These are phyloP conservation scores for Metschnikowia dekortorum DNA, from an alignment of 805 yeast genomes.

Conservation along the genomic window DNA sequence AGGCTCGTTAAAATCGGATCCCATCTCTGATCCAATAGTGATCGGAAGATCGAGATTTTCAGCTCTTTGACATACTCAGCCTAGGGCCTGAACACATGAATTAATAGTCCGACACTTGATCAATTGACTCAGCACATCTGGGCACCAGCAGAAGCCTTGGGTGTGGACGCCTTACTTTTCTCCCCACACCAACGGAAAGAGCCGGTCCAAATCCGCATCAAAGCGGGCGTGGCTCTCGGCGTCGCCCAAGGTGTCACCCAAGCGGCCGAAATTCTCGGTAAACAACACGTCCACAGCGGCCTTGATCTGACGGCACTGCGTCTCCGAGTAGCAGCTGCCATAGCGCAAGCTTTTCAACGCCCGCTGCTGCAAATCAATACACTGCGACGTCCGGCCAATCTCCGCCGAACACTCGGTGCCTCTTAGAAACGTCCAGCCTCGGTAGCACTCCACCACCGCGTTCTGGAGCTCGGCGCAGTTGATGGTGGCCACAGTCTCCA, in stretches of 20 bases:
- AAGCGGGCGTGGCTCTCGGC: conserved; percentile 14
- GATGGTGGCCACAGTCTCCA: conserved; percentile 24
- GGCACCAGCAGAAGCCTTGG: too few relatives aligned
- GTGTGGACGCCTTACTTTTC: not conserved
- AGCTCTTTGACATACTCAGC: too few relatives aligned
- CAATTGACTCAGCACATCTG: too few relatives aligned
- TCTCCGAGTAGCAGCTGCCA: conserved; percentile 30
- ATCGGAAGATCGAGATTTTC: too few relatives aligned
- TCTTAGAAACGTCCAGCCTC: conserved; percentile 26
- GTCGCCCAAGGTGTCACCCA: conserved; percentile 28
- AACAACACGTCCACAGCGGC: conserved; percentile 33
- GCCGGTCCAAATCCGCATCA: conserved; percentile 26
- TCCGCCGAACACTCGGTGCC: conserved; percentile 30
- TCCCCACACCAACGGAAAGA: conserved; percentile 33
- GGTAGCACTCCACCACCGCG: conserved; percentile 33
- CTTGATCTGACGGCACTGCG: conserved; percentile 36
- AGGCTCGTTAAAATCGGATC: too few relatives aligned
- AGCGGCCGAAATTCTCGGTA: conserved; percentile 34
- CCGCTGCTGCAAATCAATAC: conserved; percentile 32
- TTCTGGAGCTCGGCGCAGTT: conserved; percentile 41
- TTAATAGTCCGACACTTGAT: too few relatives aligned
- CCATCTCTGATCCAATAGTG: too few relatives aligned
- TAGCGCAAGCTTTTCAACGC: conserved; percentile 34
- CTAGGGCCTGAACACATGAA: too few relatives aligned
- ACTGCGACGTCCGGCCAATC: conserved; percentile 22